Base-by-base conservation (phyloP, 2,329 filamentous ascomycete genomes). In the Aspergillus texensis region DNA sequence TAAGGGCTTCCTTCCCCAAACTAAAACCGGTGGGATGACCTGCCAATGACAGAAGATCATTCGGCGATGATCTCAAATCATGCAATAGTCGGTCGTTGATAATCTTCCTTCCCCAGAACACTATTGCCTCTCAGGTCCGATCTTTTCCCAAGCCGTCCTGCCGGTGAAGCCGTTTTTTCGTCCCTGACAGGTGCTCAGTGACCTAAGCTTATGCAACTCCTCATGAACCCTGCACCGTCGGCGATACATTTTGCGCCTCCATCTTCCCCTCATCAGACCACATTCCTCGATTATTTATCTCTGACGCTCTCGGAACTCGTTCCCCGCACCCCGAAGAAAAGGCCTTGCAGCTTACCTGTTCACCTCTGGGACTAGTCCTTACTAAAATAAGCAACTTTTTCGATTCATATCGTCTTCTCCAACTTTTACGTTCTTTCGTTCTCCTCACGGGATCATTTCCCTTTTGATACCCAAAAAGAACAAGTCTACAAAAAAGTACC, bases 111-210 rank as follows among this genome's bases (percentile, higher is more conserved):
- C 34, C 52, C 32, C 52, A 24, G 21, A 39, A 55, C n/a, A 19
- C 32, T 39, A 55, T 39, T 55, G 32, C 52, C 21, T 19, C 28
- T 55, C 52, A 32, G 52, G 32, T 55, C 68, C 62, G 66, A 72
- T 71, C 70, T 52, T 70, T 71, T 65, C 66, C 70, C 58, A 65
- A 67, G 64, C 60, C 19, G 67, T 62, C 55, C 34, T 57, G 57
- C 61, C 73, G 73, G 73, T 75, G 73, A 74, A 60, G 45, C 58
- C 36, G 54, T 58, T 45, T 32, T 32, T 55, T 60, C 46, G 21
- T 62, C 32, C 50, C 46, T 43, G 39, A 36, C 30, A 52, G 57
- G 56, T 56, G 41, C 52, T 36, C 52, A 24, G 52, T 54, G 34
- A 16, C 34, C 52, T 41, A 24, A 55, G 52, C 21, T 39, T 39